These are phyloP conservation scores for Juglanconis sp. DNA, from an alignment of 2,329 filamentous ascomycete genomes.

Conservation along the genomic window DNA sequence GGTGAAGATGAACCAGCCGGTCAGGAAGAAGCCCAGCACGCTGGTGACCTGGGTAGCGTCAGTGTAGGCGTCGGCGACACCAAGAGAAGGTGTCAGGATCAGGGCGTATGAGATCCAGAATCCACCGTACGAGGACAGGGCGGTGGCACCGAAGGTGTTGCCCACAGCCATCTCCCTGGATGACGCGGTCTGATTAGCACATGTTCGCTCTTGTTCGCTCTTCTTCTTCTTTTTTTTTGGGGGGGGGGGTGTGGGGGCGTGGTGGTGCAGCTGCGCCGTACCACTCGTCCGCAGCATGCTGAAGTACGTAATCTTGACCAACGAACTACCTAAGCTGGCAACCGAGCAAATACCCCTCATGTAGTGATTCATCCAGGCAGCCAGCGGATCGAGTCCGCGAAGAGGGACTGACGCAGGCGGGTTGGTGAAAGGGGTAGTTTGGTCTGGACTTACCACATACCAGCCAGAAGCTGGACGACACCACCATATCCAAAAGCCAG, in stretches of 20 bases:
- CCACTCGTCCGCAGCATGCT: no score
- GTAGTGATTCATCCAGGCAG: no score
- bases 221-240: no score
- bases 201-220: no score
- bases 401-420: no score
- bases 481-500: slow-evolving; percentile 74
- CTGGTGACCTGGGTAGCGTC: slow-evolving; percentile 48
- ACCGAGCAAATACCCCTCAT: no score
- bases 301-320: no score
- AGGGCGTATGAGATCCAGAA: slow-evolving; percentile 80
- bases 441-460: slow-evolving; percentile 70
- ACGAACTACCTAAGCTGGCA: no score
- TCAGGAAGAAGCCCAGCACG: slow-evolving; percentile 71
- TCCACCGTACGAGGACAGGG: slow-evolving; percentile 76
- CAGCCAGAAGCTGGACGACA: slow-evolving; percentile 73
- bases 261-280: no score
- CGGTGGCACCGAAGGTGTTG: slow-evolving; percentile 82
- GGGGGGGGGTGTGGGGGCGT: background rate
- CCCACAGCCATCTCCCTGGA: slow-evolving; percentile 80
- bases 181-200: slow-evolving; percentile 15
- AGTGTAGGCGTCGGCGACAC: slow-evolving; percentile 42
- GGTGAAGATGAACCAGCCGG: slow-evolving; percentile 84
- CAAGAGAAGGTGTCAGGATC: slow-evolving; percentile 60
- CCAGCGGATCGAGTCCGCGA: no score
- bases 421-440: background rate